These are phyloP conservation scores for Arthrobotrys sinensis DNA, from an alignment of 2,329 filamentous ascomycete genomes.

Conservation along the genomic window DNA sequence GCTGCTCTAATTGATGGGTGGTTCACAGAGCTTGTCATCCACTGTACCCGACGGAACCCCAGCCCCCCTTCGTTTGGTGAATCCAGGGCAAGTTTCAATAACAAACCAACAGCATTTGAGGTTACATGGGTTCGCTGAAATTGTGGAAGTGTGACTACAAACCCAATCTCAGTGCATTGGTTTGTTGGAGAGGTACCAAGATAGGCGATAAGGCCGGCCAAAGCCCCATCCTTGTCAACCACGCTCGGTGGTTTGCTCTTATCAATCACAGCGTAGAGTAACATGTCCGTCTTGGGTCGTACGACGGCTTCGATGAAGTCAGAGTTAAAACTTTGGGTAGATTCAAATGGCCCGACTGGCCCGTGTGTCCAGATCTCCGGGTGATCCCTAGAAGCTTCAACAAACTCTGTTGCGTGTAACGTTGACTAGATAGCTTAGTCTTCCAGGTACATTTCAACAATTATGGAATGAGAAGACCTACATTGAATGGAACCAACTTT, in stretches of 20 bases:
- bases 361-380: conserved; percentile 63
- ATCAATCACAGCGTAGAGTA: conserved; percentile 65
- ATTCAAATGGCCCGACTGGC: conserved; percentile 61
- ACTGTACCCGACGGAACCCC: conserved; percentile 66
- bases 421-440: conserved; percentile 6
- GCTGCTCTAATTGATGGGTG: conserved; percentile 64
- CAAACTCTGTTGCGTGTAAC: conserved; percentile 17
- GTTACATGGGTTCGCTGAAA: conserved; percentile 67
- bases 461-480: not conserved
- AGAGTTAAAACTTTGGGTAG: conserved; percentile 48
- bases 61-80: conserved; percentile 61
- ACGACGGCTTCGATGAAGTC: conserved; percentile 52
- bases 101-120: conserved; percentile 66
- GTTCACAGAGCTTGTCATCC: conserved; percentile 65
- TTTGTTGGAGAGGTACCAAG: conserved; percentile 62
- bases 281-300: conserved; percentile 25
- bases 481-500: conserved; percentile 34
- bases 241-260: conserved; percentile 62
- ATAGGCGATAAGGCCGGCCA: conserved; percentile 65
- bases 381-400: conserved; percentile 6
- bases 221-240: conserved; percentile 65
- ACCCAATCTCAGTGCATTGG: conserved; percentile 66
- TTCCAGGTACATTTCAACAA: too few relatives aligned
- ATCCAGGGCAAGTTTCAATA: conserved; percentile 66
- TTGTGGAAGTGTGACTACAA: conserved; percentile 66